These are phyloP conservation scores for Cryptococcus sp. DNA, from an alignment of 1,284 basidiomycete species.

Conservation along the genomic window DNA sequence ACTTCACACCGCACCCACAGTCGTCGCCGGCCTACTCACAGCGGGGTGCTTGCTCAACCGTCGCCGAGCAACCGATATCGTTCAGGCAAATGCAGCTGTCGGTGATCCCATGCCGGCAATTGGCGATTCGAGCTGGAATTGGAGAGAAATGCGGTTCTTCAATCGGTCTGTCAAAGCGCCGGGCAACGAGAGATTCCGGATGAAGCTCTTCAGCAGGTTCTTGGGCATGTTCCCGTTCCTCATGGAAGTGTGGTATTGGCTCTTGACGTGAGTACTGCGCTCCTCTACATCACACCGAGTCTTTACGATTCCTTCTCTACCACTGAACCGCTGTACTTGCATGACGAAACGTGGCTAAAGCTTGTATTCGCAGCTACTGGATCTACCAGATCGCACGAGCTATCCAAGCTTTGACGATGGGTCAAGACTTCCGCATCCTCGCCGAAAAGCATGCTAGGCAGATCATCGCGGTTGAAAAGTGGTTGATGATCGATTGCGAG, in stretches of 20 bases:
- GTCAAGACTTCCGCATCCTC: slow-evolving; percentile 36
- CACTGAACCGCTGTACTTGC: background rate
- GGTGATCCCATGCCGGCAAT: slow-evolving; percentile 2
- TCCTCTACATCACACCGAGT: background rate
- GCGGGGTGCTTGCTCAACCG: slow-evolving; percentile 36
- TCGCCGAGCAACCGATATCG: slow-evolving; percentile 27
- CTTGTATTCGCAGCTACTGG: slow-evolving; percentile 30
- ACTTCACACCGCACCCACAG: slow-evolving; percentile 9
- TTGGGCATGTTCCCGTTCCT: slow-evolving; percentile 44
- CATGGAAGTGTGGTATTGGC: slow-evolving; percentile 46
- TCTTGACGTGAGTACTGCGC: slow-evolving; percentile 34
- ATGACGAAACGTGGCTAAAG: background rate
- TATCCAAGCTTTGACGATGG: slow-evolving; percentile 47
- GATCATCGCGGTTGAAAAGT: slow-evolving; percentile 39
- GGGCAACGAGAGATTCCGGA: slow-evolving; percentile 31
- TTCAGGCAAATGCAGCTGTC: slow-evolving; percentile 18
- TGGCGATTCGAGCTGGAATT: slow-evolving; percentile 9
- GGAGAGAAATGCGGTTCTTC: slow-evolving; percentile 29
- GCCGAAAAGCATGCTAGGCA: slow-evolving; percentile 44
- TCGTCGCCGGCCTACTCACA: slow-evolving; percentile 39
- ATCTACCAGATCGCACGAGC: slow-evolving; percentile 50
- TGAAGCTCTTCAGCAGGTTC: slow-evolving; percentile 29
- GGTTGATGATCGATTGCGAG: slow-evolving; percentile 44
- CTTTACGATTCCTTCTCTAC: background rate
- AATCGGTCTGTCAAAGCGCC: slow-evolving; percentile 30